phyloP scores from a whole-genome alignment of 73 alveolate species.

The Paramecium tetraurelia region DNA sequence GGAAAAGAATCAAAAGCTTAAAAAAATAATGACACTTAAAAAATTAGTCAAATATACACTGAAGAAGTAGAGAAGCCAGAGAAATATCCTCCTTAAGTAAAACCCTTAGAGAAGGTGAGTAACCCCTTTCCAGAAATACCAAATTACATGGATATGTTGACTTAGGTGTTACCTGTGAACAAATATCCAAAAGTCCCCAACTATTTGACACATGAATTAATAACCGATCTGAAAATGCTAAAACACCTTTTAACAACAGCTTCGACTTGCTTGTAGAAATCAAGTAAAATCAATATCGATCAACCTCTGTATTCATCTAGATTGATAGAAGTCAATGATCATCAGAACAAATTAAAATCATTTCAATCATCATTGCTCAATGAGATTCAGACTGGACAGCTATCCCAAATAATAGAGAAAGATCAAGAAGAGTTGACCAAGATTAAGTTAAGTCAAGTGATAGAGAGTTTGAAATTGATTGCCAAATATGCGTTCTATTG shows the following conservation, averaged over 20 bases:
- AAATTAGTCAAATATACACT: not conserved
- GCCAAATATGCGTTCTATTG: slow-evolving; percentile 1
- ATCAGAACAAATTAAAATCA: not conserved
- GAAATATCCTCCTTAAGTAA: not conserved
- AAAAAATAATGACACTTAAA: not conserved
- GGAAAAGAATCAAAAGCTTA: not conserved
- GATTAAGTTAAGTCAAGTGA: not conserved
- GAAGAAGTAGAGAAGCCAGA: not conserved
- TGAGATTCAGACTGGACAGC: not conserved
- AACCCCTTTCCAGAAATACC: slow-evolving; percentile 3
- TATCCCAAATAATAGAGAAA: not conserved
- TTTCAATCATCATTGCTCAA: not conserved
- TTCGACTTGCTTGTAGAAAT: not conserved
- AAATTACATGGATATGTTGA: not conserved
- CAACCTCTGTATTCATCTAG: not conserved
- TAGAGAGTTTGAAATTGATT: not conserved
- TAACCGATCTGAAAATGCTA: not conserved
- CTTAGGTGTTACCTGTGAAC: not conserved
- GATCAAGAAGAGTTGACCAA: not conserved
- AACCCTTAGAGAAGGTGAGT: not conserved
- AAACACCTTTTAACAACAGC: not conserved
- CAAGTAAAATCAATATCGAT: not conserved
- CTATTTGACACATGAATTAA: not conserved
- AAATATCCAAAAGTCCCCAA: not conserved
- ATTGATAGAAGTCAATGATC: not conserved